phyloP scores from a whole-genome alignment of 257 asterid species.

The Coffea eugenioides region DNA sequence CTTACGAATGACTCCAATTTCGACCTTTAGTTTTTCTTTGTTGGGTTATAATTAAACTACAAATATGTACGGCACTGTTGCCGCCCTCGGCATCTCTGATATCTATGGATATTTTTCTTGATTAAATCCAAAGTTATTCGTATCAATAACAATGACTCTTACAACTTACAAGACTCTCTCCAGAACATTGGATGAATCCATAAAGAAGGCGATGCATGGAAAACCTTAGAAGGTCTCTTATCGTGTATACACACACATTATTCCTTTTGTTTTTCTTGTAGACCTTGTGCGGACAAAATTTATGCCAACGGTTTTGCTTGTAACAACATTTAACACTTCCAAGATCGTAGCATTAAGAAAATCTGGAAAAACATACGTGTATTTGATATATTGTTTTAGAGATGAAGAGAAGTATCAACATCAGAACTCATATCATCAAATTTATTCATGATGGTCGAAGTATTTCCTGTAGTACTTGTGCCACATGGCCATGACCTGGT shows the following conservation, averaged over 20 bases:
- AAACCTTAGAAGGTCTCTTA: background rate
- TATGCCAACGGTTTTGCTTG: background rate
- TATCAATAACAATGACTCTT: background rate
- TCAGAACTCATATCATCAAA: slow-evolving; percentile 19
- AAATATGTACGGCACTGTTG: background rate
- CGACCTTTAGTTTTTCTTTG: background rate
- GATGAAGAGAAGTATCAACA: slow-evolving; percentile 46
- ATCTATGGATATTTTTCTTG: background rate
- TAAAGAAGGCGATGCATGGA: background rate
- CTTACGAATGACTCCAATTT: background rate
- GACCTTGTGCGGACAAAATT: background rate
- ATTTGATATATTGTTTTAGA: slow-evolving; percentile 5
- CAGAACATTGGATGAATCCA: background rate
- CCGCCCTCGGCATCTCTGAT: background rate
- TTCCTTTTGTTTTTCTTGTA: background rate
- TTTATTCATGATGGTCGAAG: background rate
- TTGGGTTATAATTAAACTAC: background rate
- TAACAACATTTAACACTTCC: background rate
- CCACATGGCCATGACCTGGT: slow-evolving; percentile 15
- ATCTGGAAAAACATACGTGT: background rate
- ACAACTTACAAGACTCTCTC: background rate
- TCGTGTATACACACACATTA: background rate
- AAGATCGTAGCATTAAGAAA: background rate
- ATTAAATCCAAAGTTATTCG: background rate
- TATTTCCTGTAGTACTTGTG: slow-evolving; percentile 8